These are phyloP conservation scores for Kluyveromyces aestuarii DNA, from an alignment of 805 yeast species.

Conservation along the genomic window DNA sequence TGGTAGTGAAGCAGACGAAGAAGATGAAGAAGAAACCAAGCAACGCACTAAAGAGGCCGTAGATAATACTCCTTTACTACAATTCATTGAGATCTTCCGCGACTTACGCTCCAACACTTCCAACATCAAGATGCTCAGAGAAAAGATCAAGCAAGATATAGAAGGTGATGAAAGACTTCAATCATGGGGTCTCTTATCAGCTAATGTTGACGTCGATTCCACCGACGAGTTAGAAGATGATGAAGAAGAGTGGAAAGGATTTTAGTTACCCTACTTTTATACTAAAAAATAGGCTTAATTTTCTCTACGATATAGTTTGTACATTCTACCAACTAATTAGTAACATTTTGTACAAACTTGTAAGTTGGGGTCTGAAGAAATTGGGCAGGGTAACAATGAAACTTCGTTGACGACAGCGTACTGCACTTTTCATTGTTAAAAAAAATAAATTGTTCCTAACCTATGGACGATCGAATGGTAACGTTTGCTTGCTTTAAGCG, in stretches of 20 bases:
- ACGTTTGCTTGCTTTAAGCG: no score
- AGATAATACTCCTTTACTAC: constrained; percentile 41
- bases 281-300: no score
- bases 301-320: no score
- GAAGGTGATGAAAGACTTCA: constrained; percentile 52
- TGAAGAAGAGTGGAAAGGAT: constrained; percentile 37
- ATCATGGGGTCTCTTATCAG: constrained; percentile 47
- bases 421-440: background rate
- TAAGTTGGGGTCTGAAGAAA: no score
- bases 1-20: constrained; percentile 38
- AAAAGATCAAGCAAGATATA: constrained; percentile 57
- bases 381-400: no score
- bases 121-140: constrained; percentile 55
- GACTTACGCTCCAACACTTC: constrained; percentile 38
- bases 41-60: constrained; percentile 25
- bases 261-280: constrained; percentile 10
- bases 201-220: constrained; percentile 24
- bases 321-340: no score
- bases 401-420: no score
- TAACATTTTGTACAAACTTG: no score
- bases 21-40: constrained; percentile 31
- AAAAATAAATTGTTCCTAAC: background rate
- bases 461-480: background rate
- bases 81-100: constrained; percentile 52
- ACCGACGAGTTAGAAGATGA: constrained; percentile 10